These are phyloP conservation scores for Beauveria australis DNA, from an alignment of 2,329 filamentous ascomycete genomes.

Conservation along the genomic window DNA sequence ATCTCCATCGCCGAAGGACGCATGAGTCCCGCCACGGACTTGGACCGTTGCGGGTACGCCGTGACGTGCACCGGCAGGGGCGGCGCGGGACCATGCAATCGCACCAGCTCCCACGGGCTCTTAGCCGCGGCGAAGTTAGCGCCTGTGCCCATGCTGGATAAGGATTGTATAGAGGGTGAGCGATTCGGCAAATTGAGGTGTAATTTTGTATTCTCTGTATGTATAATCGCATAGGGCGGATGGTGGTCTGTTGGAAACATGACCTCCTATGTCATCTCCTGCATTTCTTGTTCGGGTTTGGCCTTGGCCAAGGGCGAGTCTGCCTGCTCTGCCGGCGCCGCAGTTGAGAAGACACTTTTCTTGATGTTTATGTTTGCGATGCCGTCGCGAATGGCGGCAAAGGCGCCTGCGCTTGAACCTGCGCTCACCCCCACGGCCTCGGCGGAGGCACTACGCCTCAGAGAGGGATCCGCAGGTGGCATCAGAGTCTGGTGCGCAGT, in stretches of 20 bases:
- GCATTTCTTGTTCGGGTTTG: slow-evolving; percentile 33
- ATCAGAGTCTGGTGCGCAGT: slow-evolving; percentile 46
- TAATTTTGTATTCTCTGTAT: slow-evolving; percentile 22
- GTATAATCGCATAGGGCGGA: slow-evolving; percentile 25
- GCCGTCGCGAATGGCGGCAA: slow-evolving; percentile 39
- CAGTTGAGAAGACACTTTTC: slow-evolving; percentile 31
- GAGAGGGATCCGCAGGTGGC: slow-evolving; percentile 27
- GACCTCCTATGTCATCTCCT: slow-evolving; percentile 39
- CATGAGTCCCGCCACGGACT: background rate
- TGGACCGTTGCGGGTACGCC: background rate
- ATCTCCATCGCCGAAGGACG: background rate
- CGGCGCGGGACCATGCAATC: slow-evolving; percentile 1
- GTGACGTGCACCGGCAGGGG: background rate
- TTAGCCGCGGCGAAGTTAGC: slow-evolving; percentile 8
- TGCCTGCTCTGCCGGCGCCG: slow-evolving; percentile 22
- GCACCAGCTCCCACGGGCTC: slow-evolving; percentile 16
- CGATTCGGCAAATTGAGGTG: background rate
- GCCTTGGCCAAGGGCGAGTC: slow-evolving; percentile 17
- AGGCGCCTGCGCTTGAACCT: slow-evolving; percentile 26
- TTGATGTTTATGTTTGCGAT: slow-evolving; percentile 40
- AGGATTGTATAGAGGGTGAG: slow-evolving; percentile 5
- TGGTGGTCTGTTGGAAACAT: slow-evolving; percentile 24
- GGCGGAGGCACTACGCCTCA: slow-evolving; percentile 38
- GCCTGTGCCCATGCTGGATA: background rate
- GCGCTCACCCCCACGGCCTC: slow-evolving; percentile 18